Evolutionary conservation across 2,329 filamentous ascomycete genomes (phyloP).

Genomic region (Alternaria novae-zelandiae): DNA sequence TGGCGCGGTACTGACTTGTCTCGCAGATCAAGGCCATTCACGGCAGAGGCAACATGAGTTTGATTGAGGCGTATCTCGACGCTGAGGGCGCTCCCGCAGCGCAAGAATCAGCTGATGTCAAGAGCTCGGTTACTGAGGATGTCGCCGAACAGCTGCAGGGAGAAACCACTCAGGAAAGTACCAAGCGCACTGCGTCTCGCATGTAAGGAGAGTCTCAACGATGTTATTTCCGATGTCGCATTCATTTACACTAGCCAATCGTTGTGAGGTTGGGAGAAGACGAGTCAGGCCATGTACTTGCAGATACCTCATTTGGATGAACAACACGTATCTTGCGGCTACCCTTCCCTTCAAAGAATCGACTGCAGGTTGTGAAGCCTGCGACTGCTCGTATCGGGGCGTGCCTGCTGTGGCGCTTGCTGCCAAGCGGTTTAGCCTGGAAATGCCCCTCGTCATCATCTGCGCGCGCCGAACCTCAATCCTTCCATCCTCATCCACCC

Average conservation of each 20-base stretch:
- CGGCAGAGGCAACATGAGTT: conserved; percentile 21
- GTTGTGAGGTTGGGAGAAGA: neutral
- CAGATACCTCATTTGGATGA: neutral
- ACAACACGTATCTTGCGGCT: neutral
- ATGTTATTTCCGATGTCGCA: neutral
- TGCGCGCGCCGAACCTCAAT: neutral
- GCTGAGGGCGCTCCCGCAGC: neutral
- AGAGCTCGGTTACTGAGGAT: neutral
- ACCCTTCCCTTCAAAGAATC: neutral
- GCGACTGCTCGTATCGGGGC: neutral
- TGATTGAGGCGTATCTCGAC: conserved; percentile 22
- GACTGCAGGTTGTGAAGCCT: neutral
- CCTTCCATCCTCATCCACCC: neutral
- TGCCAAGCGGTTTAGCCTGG: conserved; percentile 1
- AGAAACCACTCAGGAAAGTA: neutral
- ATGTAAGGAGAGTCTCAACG: neutral
- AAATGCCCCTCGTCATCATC: neutral
- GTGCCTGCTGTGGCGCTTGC: neutral
- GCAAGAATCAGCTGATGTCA: neutral
- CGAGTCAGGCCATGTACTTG: neutral
- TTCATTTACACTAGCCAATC: neutral
- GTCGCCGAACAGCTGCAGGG: neutral
- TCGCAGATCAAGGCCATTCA: conserved; percentile 19
- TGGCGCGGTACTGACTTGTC: neutral
- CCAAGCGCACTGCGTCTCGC: conserved; percentile 14